Conservation (phyloP, 1,284 basidiomycete species). For the Apiotrichum gracile region DNA sequence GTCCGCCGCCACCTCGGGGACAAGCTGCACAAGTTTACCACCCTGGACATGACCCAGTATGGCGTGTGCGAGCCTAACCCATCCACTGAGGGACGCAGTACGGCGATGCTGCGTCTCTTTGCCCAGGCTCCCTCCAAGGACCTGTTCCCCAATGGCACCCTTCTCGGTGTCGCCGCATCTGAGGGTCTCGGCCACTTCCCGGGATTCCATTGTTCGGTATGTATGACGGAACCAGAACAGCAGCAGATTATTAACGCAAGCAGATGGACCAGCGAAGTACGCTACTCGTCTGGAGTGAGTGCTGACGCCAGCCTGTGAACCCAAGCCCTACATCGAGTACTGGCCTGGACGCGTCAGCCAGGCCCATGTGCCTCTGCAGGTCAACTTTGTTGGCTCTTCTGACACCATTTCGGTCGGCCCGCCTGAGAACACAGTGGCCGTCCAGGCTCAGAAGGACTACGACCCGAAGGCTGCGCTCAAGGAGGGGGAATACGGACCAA, state of each 20-base stretch:
- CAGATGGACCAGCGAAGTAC: constrained; percentile 5
- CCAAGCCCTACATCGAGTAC: constrained; percentile 17
- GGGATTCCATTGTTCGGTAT: constrained; percentile 9
- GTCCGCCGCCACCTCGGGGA: constrained; percentile 7
- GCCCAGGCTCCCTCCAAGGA: constrained; percentile 19
- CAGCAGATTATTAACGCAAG: neutral
- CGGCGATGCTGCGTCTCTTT: constrained; percentile 21
- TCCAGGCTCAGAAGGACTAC: constrained; percentile 4
- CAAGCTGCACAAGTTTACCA: constrained; percentile 2
- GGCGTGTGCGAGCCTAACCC: constrained; percentile 17
- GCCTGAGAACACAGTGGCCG: neutral
- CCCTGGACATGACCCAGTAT: constrained; percentile 22
- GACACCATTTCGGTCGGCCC: constrained; percentile 1
- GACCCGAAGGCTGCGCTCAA: neutral
- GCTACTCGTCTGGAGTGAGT: neutral
- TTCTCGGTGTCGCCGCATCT: constrained; percentile 7
- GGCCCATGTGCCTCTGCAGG: constrained; percentile 2
- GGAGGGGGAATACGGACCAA: constrained; percentile 10
- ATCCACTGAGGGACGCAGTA: constrained; percentile 16
- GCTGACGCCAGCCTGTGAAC: neutral
- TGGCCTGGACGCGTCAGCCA: constrained; percentile 12
- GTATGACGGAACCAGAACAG: neutral
- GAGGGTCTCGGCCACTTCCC: constrained; percentile 20
- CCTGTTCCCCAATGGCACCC: constrained; percentile 3
- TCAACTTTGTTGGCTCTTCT: constrained; percentile 5